phyloP scores from a whole-genome alignment of 768 basidiomycete genomes.

The Rhodocollybia butyracea region DNA sequence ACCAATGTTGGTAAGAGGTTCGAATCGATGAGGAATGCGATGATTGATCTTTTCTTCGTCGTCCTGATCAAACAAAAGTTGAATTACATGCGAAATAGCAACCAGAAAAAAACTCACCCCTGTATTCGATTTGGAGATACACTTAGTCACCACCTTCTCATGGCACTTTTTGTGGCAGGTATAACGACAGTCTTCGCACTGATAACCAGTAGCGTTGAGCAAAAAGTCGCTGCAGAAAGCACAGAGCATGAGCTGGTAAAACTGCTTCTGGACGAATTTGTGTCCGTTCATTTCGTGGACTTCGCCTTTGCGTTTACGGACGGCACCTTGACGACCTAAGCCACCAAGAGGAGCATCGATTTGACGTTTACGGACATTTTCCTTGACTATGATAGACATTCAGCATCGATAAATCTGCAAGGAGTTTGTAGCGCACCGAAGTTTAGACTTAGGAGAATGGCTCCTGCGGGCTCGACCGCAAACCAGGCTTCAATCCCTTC shows the following conservation, averaged over 20 bases:
- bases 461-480: conserved; percentile 95
- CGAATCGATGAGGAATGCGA: conserved; percentile 97
- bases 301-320: conserved; percentile 96
- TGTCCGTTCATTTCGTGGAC: conserved; percentile 99
- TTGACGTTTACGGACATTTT: conserved; percentile 95
- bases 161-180: conserved; percentile 99
- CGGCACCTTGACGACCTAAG: conserved; percentile 95
- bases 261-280: conserved; percentile 95
- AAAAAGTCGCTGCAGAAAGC: conserved; percentile 98
- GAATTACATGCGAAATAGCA: neutral
- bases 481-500: conserved; percentile 98
- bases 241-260: conserved; percentile 98
- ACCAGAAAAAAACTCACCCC: conserved; percentile 56
- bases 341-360: conserved; percentile 82
- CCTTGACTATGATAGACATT: conserved; percentile 68
- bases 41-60: conserved; percentile 99
- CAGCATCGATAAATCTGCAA: conserved; percentile 10
- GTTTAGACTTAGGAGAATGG: conserved; percentile 81
- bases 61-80: conserved; percentile 48
- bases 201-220: conserved; percentile 95
- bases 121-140: conserved; percentile 94
- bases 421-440: conserved; percentile 64
- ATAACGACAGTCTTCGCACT: conserved; percentile 99
- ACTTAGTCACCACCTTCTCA: conserved; percentile 98
- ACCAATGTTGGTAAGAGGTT: conserved; percentile 92